Conservation (phyloP, 2,329 filamentous ascomycete genomes). For the Fusarium equiseti region DNA sequence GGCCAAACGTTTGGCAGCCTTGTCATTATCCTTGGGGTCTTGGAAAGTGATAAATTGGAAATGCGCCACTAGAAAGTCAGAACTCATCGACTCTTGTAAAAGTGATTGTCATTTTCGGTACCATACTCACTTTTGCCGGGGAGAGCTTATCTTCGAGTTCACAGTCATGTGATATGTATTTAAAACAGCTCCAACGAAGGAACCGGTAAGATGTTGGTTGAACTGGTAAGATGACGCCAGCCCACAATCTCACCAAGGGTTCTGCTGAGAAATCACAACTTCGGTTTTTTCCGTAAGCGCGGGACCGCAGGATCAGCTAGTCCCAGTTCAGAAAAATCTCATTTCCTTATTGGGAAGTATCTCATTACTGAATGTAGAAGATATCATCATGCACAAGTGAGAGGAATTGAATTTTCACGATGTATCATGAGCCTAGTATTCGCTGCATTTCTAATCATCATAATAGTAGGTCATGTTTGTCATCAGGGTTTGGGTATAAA, state of each 20-base stretch:
- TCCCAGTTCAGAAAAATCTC: background rate
- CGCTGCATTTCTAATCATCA: background rate
- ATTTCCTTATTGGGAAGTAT: conserved; percentile 23
- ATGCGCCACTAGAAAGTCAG: conserved; percentile 8
- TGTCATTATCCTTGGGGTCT: background rate
- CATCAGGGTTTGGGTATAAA: background rate
- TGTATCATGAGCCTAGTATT: no score
- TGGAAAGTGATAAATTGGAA: conserved; percentile 40
- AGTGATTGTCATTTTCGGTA: background rate
- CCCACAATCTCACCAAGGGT: background rate
- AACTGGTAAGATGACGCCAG: background rate
- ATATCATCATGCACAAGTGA: no score
- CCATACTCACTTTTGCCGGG: background rate
- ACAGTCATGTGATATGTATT: no score
- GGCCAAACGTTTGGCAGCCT: conserved; percentile 13
- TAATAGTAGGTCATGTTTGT: background rate
- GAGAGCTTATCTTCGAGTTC: fast-evolving
- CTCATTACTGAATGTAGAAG: background rate
- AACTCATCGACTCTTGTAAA: no score
- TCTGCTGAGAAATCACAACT: conserved; percentile 20
- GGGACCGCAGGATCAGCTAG: background rate
- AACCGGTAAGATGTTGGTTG: no score
- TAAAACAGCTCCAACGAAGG: background rate
- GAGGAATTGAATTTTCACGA: no score
- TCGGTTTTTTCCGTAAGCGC: no score